phyloP scores from a whole-genome alignment of 2,329 filamentous ascomycete genomes.

The Hymenoscyphus fraxineus region DNA sequence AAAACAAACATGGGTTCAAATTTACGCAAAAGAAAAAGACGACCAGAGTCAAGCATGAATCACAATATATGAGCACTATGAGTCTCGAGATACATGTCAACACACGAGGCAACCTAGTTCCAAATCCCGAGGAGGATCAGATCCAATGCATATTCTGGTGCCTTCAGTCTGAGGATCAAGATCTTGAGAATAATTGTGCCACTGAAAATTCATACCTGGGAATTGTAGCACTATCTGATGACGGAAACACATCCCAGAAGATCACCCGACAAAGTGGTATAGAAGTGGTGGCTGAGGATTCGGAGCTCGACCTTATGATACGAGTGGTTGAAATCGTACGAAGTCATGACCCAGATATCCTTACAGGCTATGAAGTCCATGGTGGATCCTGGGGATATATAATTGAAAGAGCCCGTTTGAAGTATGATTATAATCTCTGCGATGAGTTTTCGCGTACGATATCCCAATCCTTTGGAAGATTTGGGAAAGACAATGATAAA shows the following conservation, averaged over 20 bases:
- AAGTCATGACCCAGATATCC: constrained; percentile 79
- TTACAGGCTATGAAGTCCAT: constrained; percentile 94
- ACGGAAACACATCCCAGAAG: constrained; percentile 54
- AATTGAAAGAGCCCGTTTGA: constrained; percentile 79
- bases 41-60: constrained; percentile 75
- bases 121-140: constrained; percentile 88
- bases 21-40: constrained; percentile 74
- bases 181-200: constrained; percentile 46
- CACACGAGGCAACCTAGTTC: constrained; percentile 72
- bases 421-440: constrained; percentile 87
- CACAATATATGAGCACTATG: constrained; percentile 95
- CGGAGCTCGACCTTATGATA: constrained; percentile 81
- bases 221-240: constrained; percentile 66
- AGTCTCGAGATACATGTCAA: constrained; percentile 91
- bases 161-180: constrained; percentile 69
- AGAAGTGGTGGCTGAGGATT: constrained; percentile 69
- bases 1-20: constrained; percentile 76
- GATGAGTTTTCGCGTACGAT: constrained; percentile 91
- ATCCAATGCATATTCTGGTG: constrained; percentile 89
- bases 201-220: constrained; percentile 58
- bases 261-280: constrained; percentile 59
- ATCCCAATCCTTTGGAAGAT: constrained; percentile 73
- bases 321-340: constrained; percentile 85
- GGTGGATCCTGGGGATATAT: constrained; percentile 93
- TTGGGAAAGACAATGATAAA: constrained; percentile 79